phyloP scores from a whole-genome alignment of 1,139 yeast genomes.

The Waltiozyma sp. region DNA sequence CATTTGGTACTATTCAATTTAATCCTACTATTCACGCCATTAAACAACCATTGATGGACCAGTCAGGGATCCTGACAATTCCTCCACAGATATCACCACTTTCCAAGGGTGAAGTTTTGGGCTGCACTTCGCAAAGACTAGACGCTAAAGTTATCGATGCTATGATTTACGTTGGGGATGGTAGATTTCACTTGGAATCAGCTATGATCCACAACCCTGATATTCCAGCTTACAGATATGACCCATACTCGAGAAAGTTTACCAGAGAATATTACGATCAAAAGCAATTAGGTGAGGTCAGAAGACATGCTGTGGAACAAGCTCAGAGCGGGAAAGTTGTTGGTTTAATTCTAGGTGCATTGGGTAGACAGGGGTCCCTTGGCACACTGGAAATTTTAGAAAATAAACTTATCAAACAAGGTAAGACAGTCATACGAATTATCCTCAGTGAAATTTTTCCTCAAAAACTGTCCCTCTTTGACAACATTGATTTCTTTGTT shows the following conservation, averaged over 20 bases:
- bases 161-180: slow-evolving; percentile 91
- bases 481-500: slow-evolving; percentile 87
- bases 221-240: slow-evolving; percentile 85
- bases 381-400: slow-evolving; percentile 62
- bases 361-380: slow-evolving; percentile 93
- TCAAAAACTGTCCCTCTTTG: slow-evolving; percentile 84
- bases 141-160: slow-evolving; percentile 56
- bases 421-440: slow-evolving; percentile 67
- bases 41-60: slow-evolving; percentile 42
- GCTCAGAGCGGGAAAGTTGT: slow-evolving; percentile 53
- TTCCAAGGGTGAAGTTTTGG: slow-evolving; percentile 92
- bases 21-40: slow-evolving; percentile 87
- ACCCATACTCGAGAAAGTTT: slow-evolving; percentile 87
- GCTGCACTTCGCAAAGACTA: slow-evolving; percentile 86
- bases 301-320: slow-evolving; percentile 62
- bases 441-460: slow-evolving; percentile 91
- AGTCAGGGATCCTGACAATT: slow-evolving; percentile 44
- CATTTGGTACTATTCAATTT: slow-evolving; percentile 94
- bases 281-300: slow-evolving; percentile 60
- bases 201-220: slow-evolving; percentile 97
- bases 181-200: slow-evolving; percentile 88
- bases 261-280: slow-evolving; percentile 86
- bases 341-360: slow-evolving; percentile 86
- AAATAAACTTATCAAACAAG: slow-evolving; percentile 35
- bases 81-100: slow-evolving; percentile 92